Percentiles rank a stretch among this genome's conserved stretches.
These are phyloP conservation scores for Cucumis cinereus DNA, from an alignment of 306 rosid genomes.

Conservation along the genomic window DNA sequence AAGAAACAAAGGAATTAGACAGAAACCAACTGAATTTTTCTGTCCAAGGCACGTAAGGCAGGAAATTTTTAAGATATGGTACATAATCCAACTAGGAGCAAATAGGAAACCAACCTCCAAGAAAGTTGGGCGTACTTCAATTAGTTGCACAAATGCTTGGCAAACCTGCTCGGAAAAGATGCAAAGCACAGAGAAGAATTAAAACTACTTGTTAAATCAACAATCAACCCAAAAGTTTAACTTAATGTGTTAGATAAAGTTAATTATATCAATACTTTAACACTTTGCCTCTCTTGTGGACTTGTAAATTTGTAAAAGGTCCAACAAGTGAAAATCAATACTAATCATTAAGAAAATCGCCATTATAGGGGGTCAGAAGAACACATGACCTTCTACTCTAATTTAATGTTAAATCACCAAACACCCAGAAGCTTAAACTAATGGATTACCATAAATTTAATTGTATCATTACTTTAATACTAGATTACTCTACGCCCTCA, in stretches of 20 bases:
- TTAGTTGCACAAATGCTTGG: conserved; percentile 92
- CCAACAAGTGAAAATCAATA: not conserved
- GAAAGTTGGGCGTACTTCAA: conserved; percentile 85
- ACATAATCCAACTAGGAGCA: not conserved
- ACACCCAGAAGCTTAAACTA: not conserved
- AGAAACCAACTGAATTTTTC: not conserved
- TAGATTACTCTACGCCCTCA: not conserved
- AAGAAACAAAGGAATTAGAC: not conserved
- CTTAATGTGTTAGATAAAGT: not conserved
- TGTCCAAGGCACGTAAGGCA: not conserved
- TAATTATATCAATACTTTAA: not conserved
- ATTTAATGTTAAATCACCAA: not conserved
- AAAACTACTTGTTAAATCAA: not conserved
- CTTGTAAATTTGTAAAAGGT: not conserved
- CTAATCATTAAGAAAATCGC: too few relatives aligned
- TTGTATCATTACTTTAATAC: not conserved
- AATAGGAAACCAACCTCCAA: conserved; percentile 52
- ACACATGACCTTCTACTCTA: not conserved
- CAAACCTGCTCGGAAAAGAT: conserved; percentile 58
- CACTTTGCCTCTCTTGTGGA: not conserved
- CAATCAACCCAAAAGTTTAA: not conserved
- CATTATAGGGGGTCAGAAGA: not conserved
- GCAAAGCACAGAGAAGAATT: not conserved
- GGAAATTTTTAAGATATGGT: not conserved
- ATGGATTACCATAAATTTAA: too few relatives aligned